Evolutionary conservation across 83 land plant species (phyloP), one percentile per base, ranked within the genome.

Genomic region (Picea abies): DNA sequence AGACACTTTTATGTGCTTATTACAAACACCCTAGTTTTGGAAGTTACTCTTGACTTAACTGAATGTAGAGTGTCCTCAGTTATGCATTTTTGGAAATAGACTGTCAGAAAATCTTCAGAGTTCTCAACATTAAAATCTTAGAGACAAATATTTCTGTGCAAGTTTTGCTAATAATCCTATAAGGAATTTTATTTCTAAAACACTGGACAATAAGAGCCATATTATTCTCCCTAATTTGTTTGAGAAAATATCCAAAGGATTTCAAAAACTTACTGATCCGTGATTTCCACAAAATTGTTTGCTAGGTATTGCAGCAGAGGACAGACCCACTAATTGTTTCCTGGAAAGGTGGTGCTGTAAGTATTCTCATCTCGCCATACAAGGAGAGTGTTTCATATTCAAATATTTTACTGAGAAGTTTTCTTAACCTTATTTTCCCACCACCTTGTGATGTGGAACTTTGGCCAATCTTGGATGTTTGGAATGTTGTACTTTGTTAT

Each of bases 281-380:
- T 8, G 4, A 16, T 77, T 22, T 76, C 12, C 20, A 52, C 11
- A 26, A n/a, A 29, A n/a, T 66, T 41, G 3, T 60, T 82, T 77
- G 62, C 68, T 83, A 96, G 99, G 99, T 95, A 23, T 78, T 97
- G 76, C 95, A 84, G 63, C 88, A 90, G 60, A 95, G 98, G 81
- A 90, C 89, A 52, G 89, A 93, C 67, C 91, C 98, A 71, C 41
- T 85, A 6, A 89, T 81, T 84, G 90, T 89, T 6, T 26, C 84
- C 22, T 97, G 99, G 99, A 95, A 94, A 85, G 99, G 99, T 19
- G 99, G 99, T 73, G 96, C 90, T 83, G 99, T 96, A 87, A 91
- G 96, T 84, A 70, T 19, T 70, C 32, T 20, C 75, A 70, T 16
- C 14, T 70, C 8, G 19, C 44, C 16, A 39, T 39, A 15, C 19